A percentile compares a stretch with the other conserved stretches of the same genome.
These are phyloP conservation scores for Xylaria sp. DNA, from an alignment of 2,329 filamentous ascomycete genomes.

Conservation along the genomic window DNA sequence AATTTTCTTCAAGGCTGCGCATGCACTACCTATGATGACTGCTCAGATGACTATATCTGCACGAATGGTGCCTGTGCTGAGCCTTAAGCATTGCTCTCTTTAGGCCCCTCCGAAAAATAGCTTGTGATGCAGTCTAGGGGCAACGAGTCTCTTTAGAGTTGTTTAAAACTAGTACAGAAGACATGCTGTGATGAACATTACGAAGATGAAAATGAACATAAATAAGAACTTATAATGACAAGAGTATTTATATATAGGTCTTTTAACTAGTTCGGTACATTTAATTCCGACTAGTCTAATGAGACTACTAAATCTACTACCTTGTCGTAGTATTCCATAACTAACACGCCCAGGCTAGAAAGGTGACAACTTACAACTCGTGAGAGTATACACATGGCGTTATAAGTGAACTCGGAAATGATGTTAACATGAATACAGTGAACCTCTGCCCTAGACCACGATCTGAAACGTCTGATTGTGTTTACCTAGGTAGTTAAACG, in stretches of 20 bases:
- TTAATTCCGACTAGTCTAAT: too few species aligned
- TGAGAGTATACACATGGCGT: too few species aligned
- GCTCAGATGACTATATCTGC: conserved; percentile 37
- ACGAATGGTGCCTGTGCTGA: conserved; percentile 35
- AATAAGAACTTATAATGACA: not conserved
- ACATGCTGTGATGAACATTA: not conserved
- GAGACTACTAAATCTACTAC: too few species aligned
- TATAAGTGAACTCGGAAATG: too few species aligned
- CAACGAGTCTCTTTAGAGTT: not conserved
- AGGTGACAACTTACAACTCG: too few species aligned
- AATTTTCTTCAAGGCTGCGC: conserved; percentile 31
- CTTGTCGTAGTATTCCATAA: too few species aligned
- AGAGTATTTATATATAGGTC: not conserved
- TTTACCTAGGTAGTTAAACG: too few species aligned
- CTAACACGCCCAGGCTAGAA: too few species aligned
- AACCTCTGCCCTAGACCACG: too few species aligned
- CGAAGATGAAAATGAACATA: not conserved
- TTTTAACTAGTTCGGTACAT: too few species aligned
- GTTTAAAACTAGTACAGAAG: not conserved
- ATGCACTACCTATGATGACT: conserved; percentile 37
- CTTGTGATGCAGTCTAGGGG: not conserved
- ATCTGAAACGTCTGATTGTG: too few species aligned
- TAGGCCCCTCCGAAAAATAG: not conserved
- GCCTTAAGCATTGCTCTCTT: conserved; percentile 1
- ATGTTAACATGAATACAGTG: too few species aligned